phyloP scores from a whole-genome alignment of 1,284 basidiomycete species.

The Ceratobasidium sp. region DNA sequence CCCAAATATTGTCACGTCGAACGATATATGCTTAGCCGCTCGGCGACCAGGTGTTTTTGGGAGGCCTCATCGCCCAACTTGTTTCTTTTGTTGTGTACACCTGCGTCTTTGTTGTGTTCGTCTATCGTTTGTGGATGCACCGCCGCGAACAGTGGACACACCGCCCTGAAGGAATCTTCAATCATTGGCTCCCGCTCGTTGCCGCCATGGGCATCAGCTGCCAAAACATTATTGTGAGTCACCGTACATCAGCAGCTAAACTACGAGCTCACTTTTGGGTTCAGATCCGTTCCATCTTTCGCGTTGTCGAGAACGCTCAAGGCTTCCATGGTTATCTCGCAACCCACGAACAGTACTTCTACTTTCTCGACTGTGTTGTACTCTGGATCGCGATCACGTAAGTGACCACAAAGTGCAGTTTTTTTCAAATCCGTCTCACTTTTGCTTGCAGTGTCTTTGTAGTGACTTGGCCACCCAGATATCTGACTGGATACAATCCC shows the following conservation, averaged over 20 bases:
- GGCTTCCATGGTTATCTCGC: neutral
- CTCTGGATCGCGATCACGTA: neutral
- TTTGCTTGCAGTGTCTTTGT: neutral
- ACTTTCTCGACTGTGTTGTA: constrained; percentile 10
- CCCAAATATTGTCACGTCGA: neutral
- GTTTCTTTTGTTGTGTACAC: neutral
- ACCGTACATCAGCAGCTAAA: neutral
- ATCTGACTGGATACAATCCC: neutral
- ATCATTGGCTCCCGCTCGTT: neutral
- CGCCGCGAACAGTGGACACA: constrained; percentile 28
- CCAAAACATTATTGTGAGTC: constrained; percentile 1
- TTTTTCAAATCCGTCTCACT: neutral
- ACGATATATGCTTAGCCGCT: neutral
- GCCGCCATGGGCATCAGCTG: constrained; percentile 1
- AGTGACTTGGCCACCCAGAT: neutral
- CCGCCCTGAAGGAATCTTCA: neutral
- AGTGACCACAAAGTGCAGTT: no score
- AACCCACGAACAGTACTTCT: constrained; percentile 8
- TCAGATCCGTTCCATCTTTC: constrained; percentile 6
- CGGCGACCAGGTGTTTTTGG: neutral
- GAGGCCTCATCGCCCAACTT: neutral
- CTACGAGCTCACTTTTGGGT: neutral
- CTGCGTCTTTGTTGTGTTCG: neutral
- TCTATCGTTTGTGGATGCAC: neutral
- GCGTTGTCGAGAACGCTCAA: constrained; percentile 5